These are phyloP conservation scores for Boletus pseudo-olivaceus DNA, from an alignment of 768 basidiomycete genomes.

Conservation along the genomic window DNA sequence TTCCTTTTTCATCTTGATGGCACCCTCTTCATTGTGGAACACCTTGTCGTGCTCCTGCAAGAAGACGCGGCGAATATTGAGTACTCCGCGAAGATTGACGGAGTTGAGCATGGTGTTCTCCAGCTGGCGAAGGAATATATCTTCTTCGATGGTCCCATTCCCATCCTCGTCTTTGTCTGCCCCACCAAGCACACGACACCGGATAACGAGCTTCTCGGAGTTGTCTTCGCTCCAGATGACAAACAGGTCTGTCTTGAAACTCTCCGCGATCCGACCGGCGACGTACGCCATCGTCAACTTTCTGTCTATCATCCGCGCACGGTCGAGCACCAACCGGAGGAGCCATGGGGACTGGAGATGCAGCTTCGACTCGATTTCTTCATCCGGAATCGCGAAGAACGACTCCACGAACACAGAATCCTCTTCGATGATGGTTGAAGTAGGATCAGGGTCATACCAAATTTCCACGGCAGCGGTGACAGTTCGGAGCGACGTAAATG, in stretches of 20 bases:
- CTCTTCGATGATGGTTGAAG: slow-evolving; percentile 92
- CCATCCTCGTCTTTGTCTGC: slow-evolving; percentile 85
- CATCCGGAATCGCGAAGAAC: slow-evolving; percentile 99
- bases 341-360: slow-evolving; percentile 96
- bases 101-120: slow-evolving; percentile 97
- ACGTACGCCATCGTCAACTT: slow-evolving; percentile 95
- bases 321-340: slow-evolving; percentile 93
- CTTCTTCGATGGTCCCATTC: slow-evolving; percentile 76
- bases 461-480: slow-evolving; percentile 96
- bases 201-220: slow-evolving; percentile 94
- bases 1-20: slow-evolving; percentile 63
- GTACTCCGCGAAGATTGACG: slow-evolving; percentile 91
- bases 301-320: slow-evolving; percentile 96
- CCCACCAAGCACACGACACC: slow-evolving; percentile 87
- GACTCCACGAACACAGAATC: slow-evolving; percentile 95
- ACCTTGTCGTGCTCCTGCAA: slow-evolving; percentile 85
- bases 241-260: slow-evolving; percentile 93
- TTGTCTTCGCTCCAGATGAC: slow-evolving; percentile 99
- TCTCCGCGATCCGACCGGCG: slow-evolving; percentile 88
- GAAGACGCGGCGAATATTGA: slow-evolving; percentile 88
- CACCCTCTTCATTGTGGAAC: slow-evolving; percentile 59
- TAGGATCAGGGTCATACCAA: slow-evolving; percentile 94
- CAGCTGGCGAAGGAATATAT: slow-evolving; percentile 92
- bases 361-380: slow-evolving; percentile 87
- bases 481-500: slow-evolving; percentile 89